Conservation (phyloP, 2,329 filamentous ascomycete species). For the Sarocladiaceae sp. region DNA sequence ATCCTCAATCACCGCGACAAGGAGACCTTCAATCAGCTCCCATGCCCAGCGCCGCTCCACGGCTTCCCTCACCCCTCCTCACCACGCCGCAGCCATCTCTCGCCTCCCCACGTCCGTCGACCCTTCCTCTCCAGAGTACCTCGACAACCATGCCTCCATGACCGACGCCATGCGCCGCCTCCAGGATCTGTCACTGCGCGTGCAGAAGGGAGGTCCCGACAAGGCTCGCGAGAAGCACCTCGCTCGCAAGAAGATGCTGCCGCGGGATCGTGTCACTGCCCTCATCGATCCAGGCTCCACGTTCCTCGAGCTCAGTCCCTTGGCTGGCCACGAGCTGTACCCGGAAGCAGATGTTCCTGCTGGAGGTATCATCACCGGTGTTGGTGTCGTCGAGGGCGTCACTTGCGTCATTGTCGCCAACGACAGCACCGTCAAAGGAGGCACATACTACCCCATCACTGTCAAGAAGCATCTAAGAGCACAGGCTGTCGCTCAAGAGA, state of each 20-base stretch:
- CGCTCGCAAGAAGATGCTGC: constrained; percentile 86
- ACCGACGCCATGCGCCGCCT: constrained; percentile 62
- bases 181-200: constrained; percentile 61
- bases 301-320: constrained; percentile 88
- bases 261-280: constrained; percentile 79
- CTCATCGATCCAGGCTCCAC: constrained; percentile 83
- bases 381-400: constrained; percentile 85
- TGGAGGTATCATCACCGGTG: constrained; percentile 86
- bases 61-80: constrained; percentile 72
- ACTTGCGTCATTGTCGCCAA: constrained; percentile 92
- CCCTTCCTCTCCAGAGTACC: constrained; percentile 68
- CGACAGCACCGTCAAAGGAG: constrained; percentile 94
- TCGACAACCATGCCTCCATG: constrained; percentile 77
- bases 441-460: constrained; percentile 94
- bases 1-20: constrained; percentile 13
- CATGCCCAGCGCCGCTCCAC: constrained; percentile 40
- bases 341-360: constrained; percentile 80
- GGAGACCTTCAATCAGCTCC: constrained; percentile 21
- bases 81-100: constrained; percentile 79
- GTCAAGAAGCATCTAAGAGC: constrained; percentile 96
- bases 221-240: constrained; percentile 86
- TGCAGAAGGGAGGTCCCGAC: constrained; percentile 69
- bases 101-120: constrained; percentile 72
- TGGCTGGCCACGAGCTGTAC: constrained; percentile 83
- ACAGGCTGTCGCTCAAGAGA: constrained; percentile 85